Conservation (phyloP, 1,284 basidiomycete genomes). For the Puccinia sorghi region DNA sequence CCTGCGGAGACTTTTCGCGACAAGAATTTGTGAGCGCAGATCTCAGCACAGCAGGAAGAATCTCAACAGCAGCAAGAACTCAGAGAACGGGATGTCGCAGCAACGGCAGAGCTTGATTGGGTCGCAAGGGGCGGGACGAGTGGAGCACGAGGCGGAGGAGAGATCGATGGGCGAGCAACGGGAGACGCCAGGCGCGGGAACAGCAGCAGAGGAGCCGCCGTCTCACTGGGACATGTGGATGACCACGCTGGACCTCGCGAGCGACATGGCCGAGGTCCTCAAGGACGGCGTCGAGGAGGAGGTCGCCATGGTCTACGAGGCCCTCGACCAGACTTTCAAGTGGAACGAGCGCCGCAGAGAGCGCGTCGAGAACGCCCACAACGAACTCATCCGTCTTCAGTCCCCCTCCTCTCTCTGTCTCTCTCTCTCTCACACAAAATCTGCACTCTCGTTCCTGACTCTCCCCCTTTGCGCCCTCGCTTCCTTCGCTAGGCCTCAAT, state of each 20-base stretch:
- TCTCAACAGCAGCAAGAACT: too few species aligned
- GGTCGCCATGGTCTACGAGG: conserved; percentile 38
- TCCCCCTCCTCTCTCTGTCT: neutral
- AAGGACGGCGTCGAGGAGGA: conserved; percentile 46
- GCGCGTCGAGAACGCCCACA: conserved; percentile 38
- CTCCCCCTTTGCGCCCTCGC: neutral
- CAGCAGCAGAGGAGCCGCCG: conserved; percentile 20
- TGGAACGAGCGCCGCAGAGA: conserved; percentile 45
- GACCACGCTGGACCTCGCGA: conserved; percentile 24
- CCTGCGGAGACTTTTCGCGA: too few species aligned
- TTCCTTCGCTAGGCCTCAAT: conserved; percentile 10
- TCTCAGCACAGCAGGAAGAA: too few species aligned
- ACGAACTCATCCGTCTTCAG: conserved; percentile 33
- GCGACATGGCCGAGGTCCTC: conserved; percentile 41
- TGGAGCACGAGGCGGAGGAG: neutral
- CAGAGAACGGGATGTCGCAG: neutral
- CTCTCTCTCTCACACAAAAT: neutral
- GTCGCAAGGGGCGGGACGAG: neutral
- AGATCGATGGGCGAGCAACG: neutral
- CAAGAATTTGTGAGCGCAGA: too few species aligned
- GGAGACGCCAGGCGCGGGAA: neutral
- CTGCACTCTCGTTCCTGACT: neutral
- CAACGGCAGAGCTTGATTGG: neutral
- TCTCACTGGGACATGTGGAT: conserved; percentile 29
- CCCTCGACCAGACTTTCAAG: conserved; percentile 47